Percentiles rank a stretch among this genome's conserved stretches.
phyloP scores from a whole-genome alignment of 1,284 basidiomycete species.

The Mycosarcoma maydis region DNA sequence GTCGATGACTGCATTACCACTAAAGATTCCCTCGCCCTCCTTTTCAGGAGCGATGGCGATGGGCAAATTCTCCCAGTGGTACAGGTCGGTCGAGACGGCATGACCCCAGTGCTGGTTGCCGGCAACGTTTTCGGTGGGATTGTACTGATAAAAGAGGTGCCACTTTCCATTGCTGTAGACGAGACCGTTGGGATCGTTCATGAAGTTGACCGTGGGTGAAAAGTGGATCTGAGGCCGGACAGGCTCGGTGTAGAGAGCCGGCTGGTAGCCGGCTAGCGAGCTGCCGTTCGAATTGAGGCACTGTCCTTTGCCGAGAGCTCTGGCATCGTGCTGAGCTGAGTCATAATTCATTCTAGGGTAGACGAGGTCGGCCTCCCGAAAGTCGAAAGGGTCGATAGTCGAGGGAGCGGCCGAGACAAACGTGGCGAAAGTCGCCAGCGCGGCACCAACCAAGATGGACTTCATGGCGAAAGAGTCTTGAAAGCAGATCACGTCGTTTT shows the following conservation, averaged over 20 bases:
- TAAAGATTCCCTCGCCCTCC: constrained; percentile 65
- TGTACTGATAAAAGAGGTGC: constrained; percentile 70
- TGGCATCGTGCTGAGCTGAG: constrained; percentile 1
- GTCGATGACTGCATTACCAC: constrained; percentile 68
- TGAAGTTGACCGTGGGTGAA: constrained; percentile 65
- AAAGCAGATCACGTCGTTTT: background rate
- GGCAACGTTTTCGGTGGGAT: constrained; percentile 67
- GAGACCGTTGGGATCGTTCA: constrained; percentile 70
- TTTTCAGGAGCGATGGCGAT: constrained; percentile 62
- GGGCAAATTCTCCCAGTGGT: constrained; percentile 69
- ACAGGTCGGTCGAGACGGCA: constrained; percentile 68
- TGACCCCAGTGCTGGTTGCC: constrained; percentile 70
- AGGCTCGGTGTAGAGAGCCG: constrained; percentile 42
- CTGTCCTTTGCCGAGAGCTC: constrained; percentile 6
- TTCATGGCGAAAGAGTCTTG: constrained; percentile 16
- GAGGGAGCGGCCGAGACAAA: constrained; percentile 29
- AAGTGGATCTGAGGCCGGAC: constrained; percentile 57
- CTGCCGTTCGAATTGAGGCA: constrained; percentile 41
- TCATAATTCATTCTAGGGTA: constrained; percentile 21
- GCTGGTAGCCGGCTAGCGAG: constrained; percentile 21
- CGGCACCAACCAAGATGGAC: constrained; percentile 13
- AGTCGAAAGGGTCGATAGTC: constrained; percentile 24
- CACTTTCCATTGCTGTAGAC: constrained; percentile 67
- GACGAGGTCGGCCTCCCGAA: constrained; percentile 6
- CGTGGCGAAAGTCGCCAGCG: constrained; percentile 20